Evolutionary conservation across 164 flowering plant genomes (phyloP), one percentile per base, ranked within the genome.

Genomic region (Chimonanthus praecox): DNA sequence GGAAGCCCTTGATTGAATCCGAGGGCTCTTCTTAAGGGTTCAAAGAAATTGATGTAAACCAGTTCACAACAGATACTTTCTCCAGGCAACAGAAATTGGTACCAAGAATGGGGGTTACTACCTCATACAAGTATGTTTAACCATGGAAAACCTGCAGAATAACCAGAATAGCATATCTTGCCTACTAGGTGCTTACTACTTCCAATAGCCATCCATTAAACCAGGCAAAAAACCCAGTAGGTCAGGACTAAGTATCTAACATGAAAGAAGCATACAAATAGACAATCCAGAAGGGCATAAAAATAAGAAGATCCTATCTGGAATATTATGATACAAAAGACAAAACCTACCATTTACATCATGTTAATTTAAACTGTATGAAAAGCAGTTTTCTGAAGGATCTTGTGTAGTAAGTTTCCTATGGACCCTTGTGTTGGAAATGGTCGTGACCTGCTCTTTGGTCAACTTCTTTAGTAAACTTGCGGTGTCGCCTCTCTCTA

Each of bases 401-500:
- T 54, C 4, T 8, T 9, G 4, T 3, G 10, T 6, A 13, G 5
- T 54, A 11, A n/a, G 16, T 54, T 54, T 5, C 60, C 60, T 54
- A 54, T 10, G 60, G 60, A 6, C 60, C 60, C 60, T 54, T 54
- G n/a, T 54, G 16, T n/a, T 54, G 58, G 58, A 3, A 9, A 11
- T 51, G 13, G 4, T 51, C 58, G 6, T 51, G n/a, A 54, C 16
- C 11, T 54, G 60, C 11, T 54, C 60, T 54, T n/a, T 54, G 60
- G 4, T 3, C 5, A 9, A 18, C 18, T 47, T 18, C 64, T 47
- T 88, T 92, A 49, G 87, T 88, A 64, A 87, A 88, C 3, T 83
- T 87, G 7, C 96, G 90, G 71, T 94, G 97, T 7, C 92, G 82
- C 70, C 97, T 81, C 78, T 96, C 98, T 61, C 97, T 77, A 0